Evolutionary conservation across 208 protist species (phyloP).

Genomic region (Tritrichomonas foetus): DNA sequence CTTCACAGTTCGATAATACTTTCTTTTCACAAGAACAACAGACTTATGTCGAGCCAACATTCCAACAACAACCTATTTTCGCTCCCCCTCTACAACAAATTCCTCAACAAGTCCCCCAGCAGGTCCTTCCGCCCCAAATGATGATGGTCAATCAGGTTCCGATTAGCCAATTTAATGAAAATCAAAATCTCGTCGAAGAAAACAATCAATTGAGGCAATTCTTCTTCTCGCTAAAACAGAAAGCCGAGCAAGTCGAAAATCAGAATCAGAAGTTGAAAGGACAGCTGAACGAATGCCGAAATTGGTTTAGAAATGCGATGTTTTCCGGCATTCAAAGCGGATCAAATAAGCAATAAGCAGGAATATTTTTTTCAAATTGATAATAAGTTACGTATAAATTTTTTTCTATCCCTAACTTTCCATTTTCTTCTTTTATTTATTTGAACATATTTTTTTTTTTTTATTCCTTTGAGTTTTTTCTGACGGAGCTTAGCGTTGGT

Average conservation of each 20-base stretch:
- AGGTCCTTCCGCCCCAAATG: not conserved
- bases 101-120: not conserved
- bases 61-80: not conserved
- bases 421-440: too few species aligned
- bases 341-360: too few species aligned
- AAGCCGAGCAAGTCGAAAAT: not conserved
- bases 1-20: not conserved
- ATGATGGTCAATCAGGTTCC: not conserved
- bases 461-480: too few species aligned
- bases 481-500: too few species aligned
- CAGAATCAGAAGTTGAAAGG: not conserved
- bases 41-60: not conserved
- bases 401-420: too few species aligned
- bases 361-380: too few species aligned
- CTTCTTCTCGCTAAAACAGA: not conserved
- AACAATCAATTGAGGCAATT: not conserved
- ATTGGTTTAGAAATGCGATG: not conserved
- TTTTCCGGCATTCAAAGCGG: not conserved
- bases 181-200: not conserved
- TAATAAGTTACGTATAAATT: too few species aligned
- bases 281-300: not conserved
- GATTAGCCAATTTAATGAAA: not conserved
- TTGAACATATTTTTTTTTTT: too few species aligned
- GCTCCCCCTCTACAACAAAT: not conserved
- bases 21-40: not conserved